Conservation (phyloP, 108 stramenopile species). For the Nitzschia sp. region DNA sequence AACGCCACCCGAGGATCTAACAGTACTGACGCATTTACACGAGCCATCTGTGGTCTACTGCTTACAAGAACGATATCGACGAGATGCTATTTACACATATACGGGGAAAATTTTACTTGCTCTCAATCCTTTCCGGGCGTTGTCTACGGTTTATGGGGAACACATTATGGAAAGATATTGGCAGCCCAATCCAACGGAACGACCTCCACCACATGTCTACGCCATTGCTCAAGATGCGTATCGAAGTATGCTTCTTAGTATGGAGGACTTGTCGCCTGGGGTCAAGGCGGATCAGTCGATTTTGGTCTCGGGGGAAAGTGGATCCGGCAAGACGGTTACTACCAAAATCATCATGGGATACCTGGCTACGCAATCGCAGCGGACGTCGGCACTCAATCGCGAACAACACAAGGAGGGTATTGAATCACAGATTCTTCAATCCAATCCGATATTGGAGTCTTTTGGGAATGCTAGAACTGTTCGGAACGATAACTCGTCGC, state of each 20-base stretch:
- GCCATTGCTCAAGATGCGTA: slow-evolving; percentile 92
- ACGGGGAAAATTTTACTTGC: slow-evolving; percentile 91
- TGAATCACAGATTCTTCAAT: slow-evolving; percentile 82
- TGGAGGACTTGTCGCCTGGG: slow-evolving; percentile 29
- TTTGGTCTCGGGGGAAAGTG: slow-evolving; percentile 78
- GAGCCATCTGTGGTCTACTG: slow-evolving; percentile 86
- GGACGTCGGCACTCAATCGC: slow-evolving; percentile 12
- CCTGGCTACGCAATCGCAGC: slow-evolving; percentile 65
- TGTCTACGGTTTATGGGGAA: slow-evolving; percentile 63
- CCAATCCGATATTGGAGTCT: slow-evolving; percentile 90
- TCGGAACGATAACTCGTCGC: slow-evolving; percentile 90
- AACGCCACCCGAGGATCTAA: slow-evolving; percentile 60
- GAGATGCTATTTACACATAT: slow-evolving; percentile 82
- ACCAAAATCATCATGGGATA: slow-evolving; percentile 88
- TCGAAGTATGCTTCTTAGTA: slow-evolving; percentile 59
- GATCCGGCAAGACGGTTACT: slow-evolving; percentile 88
- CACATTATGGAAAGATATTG: slow-evolving; percentile 63
- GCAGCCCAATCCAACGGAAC: slow-evolving; percentile 21
- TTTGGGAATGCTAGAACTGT: slow-evolving; percentile 92
- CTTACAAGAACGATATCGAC: slow-evolving; percentile 54
- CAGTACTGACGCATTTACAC: slow-evolving; percentile 78
- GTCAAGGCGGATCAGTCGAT: slow-evolving; percentile 43
- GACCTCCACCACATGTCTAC: slow-evolving; percentile 77
- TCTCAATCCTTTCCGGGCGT: slow-evolving; percentile 84
- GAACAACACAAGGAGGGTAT: slow-evolving; percentile 25